Conservation (phyloP, 2,329 filamentous ascomycete genomes). For the Exophiala calicioides region DNA sequence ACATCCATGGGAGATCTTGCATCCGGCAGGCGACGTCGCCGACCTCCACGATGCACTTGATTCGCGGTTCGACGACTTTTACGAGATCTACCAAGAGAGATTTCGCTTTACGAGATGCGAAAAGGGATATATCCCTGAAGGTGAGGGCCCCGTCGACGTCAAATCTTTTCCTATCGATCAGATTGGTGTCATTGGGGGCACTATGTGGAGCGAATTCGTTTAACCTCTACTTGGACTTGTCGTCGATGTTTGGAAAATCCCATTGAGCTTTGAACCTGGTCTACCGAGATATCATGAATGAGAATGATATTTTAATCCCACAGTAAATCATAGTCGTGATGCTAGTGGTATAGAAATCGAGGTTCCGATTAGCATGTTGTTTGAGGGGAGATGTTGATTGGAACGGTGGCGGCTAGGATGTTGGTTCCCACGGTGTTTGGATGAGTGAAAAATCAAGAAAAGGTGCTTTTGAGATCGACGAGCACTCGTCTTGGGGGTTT, state of each 20-base stretch:
- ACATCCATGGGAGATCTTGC: slow-evolving; percentile 41
- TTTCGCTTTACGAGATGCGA: slow-evolving; percentile 14
- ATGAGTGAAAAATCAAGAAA: background rate
- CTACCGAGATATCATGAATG: no score
- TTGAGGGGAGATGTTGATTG: no score
- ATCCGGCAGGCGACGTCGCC: slow-evolving; percentile 35
- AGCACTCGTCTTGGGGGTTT: background rate
- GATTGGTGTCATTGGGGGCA: background rate
- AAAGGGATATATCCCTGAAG: slow-evolving; percentile 13
- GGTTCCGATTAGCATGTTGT: no score
- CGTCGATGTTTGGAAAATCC: no score
- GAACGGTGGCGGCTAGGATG: no score
- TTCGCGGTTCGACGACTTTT: slow-evolving; percentile 12
- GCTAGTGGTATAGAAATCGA: no score
- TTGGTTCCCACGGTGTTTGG: no score
- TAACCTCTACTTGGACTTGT: no score
- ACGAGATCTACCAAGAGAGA: slow-evolving; percentile 10
- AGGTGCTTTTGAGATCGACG: no score
- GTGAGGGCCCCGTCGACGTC: slow-evolving; percentile 6
- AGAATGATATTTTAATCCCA: no score
- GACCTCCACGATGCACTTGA: slow-evolving; percentile 38
- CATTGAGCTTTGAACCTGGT: no score
- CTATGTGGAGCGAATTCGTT: background rate
- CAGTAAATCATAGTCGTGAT: no score
- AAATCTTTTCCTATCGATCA: background rate